These are phyloP conservation scores for Crithidia sp. DNA, from an alignment of 208 protist species.

Conservation along the genomic window DNA sequence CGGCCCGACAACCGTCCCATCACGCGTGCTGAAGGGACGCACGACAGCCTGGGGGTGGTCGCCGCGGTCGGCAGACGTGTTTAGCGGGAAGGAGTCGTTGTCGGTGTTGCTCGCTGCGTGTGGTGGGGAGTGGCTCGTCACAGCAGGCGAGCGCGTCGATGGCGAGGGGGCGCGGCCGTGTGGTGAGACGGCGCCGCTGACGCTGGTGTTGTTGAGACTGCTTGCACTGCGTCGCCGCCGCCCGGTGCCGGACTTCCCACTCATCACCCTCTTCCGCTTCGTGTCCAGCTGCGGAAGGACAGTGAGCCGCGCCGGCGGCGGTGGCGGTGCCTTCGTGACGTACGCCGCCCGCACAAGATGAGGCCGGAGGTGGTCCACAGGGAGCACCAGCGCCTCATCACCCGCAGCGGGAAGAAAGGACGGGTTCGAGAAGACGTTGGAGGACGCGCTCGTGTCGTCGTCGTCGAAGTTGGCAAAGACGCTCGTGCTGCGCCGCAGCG, in stretches of 20 bases:
- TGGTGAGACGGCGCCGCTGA: not conserved
- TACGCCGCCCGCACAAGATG: slow-evolving; percentile 4
- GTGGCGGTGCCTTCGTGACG: not conserved
- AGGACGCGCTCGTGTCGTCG: slow-evolving; percentile 13
- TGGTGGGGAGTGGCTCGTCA: not conserved
- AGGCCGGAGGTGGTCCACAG: not conserved
- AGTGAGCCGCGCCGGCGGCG: slow-evolving; percentile 6
- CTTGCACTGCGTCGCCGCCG: not conserved
- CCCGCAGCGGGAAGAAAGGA: slow-evolving; percentile 1
- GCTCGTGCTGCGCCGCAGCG: slow-evolving; percentile 2
- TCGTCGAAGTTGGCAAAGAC: not conserved
- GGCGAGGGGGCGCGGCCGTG: not conserved
- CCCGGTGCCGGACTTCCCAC: not conserved
- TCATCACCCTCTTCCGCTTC: not conserved
- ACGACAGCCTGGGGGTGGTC: not conserved
- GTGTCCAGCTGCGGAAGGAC: not conserved
- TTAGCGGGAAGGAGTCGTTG: not conserved
- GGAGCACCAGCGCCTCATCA: slow-evolving; percentile 5
- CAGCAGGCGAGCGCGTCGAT: not conserved
- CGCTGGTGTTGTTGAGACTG: not conserved
- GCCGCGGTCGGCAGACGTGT: not conserved
- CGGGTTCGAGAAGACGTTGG: slow-evolving; percentile 21
- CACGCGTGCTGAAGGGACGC: slow-evolving; percentile 10
- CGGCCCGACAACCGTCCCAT: slow-evolving; percentile 5
- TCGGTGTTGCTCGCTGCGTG: not conserved